Conservation (phyloP, 2,329 filamentous ascomycete genomes). For the Juglanconis oblonga region DNA sequence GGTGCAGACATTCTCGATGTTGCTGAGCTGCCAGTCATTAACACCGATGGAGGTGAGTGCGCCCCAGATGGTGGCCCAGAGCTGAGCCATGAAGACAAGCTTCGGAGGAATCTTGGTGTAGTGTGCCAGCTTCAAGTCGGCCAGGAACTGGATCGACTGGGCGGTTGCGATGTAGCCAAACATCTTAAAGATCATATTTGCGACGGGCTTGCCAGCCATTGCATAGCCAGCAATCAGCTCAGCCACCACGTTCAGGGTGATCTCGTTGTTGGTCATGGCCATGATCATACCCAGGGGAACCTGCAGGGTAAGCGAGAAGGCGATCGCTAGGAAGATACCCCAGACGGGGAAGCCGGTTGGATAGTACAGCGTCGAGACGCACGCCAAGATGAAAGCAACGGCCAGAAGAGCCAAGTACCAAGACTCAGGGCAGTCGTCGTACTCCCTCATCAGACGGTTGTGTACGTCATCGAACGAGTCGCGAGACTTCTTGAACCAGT, state of each 20-base stretch:
- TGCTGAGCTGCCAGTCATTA: constrained; percentile 44
- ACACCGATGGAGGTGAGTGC: constrained; percentile 50
- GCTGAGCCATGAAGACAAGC: constrained; percentile 57
- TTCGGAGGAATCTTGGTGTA: constrained; percentile 62
- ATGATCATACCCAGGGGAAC: constrained; percentile 42
- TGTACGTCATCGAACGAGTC: constrained; percentile 36
- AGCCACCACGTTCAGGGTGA: constrained; percentile 44
- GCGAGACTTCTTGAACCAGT: constrained; percentile 26
- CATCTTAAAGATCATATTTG: constrained; percentile 46
- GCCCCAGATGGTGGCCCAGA: constrained; percentile 53
- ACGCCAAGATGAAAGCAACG: constrained; percentile 28
- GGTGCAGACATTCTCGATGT: constrained; percentile 49
- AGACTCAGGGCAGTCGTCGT: constrained; percentile 7
- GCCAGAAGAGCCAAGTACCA: constrained; percentile 31
- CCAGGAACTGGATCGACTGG: constrained; percentile 48
- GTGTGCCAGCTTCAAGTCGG: constrained; percentile 29
- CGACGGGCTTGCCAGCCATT: constrained; percentile 41
- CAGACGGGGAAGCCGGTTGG: constrained; percentile 36
- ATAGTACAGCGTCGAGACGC: constrained; percentile 30
- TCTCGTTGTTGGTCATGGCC: constrained; percentile 39
- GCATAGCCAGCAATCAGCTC: constrained; percentile 45
- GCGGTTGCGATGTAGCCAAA: constrained; percentile 36
- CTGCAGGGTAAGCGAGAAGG: constrained; percentile 39
- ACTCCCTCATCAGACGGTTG: constrained; percentile 42
- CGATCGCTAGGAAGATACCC: constrained; percentile 42